Evolutionary conservation across 208 protist genomes (phyloP).

Genomic region (Acanthamoeba culbertsoni): DNA sequence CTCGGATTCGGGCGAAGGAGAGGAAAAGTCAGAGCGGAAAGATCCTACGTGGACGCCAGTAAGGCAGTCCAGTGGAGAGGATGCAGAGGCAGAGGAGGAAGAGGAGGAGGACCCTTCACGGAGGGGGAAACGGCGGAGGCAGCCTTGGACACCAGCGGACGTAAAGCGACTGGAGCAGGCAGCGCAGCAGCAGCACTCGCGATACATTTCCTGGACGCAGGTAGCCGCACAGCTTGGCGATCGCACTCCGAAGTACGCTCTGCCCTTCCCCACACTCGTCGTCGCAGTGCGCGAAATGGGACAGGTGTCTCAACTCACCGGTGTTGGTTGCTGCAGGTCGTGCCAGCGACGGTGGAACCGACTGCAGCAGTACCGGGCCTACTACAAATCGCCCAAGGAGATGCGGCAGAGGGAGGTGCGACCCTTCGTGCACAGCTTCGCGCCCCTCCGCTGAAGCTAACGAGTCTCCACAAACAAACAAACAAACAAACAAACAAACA

Average conservation of each 20-base stretch:
- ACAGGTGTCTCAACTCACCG: no score
- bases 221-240: background rate
- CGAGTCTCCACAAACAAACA: no score
- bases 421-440: no score
- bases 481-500: no score
- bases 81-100: background rate
- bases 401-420: background rate
- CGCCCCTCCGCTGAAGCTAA: no score
- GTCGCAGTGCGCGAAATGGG: no score
- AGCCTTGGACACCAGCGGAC: background rate
- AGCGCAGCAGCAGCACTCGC: background rate
- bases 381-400: conserved; percentile 6
- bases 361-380: background rate
- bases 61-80: no score
- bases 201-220: background rate
- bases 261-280: background rate
- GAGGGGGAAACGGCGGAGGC: background rate
- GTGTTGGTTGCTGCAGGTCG: background rate
- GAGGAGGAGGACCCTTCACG: background rate
- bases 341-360: background rate
- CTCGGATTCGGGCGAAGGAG: background rate
- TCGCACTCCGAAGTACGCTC: background rate
- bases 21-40: background rate
- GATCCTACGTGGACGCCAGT: no score
- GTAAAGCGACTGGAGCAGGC: background rate